phyloP scores from a whole-genome alignment of 108 stramenopile genomes.

The Bacterosira constricta region DNA sequence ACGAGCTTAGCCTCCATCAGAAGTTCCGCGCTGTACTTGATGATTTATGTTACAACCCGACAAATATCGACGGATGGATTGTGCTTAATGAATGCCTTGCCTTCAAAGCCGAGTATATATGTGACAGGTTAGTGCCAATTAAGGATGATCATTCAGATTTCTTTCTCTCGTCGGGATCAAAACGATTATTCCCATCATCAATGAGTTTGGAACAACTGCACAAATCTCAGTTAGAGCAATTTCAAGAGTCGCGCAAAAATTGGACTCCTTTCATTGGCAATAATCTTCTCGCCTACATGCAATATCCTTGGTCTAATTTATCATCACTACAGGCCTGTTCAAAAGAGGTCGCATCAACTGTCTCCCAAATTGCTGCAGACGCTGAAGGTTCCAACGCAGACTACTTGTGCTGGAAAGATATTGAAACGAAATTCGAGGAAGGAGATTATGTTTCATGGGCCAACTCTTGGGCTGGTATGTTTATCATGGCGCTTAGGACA shows the following conservation, averaged over 20 bases:
- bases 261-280: constrained; percentile 63
- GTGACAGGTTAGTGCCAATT: constrained; percentile 63
- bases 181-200: not conserved
- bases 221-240: constrained; percentile 46
- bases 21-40: constrained; percentile 81
- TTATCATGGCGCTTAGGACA: constrained; percentile 65
- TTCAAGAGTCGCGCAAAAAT: constrained; percentile 32
- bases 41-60: constrained; percentile 66
- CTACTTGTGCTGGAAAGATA: constrained; percentile 40
- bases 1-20: constrained; percentile 65
- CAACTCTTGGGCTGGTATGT: constrained; percentile 85
- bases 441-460: constrained; percentile 68
- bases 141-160: constrained; percentile 54
- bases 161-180: constrained; percentile 24
- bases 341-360: constrained; percentile 31
- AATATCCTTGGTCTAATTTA: constrained; percentile 69
- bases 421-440: constrained; percentile 46
- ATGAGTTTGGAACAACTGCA: constrained; percentile 49
- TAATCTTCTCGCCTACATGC: constrained; percentile 62
- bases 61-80: constrained; percentile 70
- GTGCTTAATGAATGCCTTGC: constrained; percentile 68
- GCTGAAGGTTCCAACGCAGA: not conserved
- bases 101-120: constrained; percentile 77
- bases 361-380: not conserved
- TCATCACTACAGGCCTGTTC: constrained; percentile 64